These are phyloP conservation scores for Cryptococcus sp. DNA, from an alignment of 1,284 basidiomycete genomes.

Conservation along the genomic window DNA sequence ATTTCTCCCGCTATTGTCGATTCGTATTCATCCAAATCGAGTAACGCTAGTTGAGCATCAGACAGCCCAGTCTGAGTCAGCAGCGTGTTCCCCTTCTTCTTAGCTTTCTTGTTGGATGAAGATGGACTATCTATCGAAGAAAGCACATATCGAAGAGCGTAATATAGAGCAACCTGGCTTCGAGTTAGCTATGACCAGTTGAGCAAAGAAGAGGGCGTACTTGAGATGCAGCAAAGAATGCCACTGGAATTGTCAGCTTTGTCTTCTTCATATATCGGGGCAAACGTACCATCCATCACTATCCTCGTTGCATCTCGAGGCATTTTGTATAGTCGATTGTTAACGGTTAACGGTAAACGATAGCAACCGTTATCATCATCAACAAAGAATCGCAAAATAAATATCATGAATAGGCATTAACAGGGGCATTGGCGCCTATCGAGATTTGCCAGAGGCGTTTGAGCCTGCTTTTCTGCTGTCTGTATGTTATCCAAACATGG, in stretches of 20 bases:
- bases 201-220: constrained; percentile 46
- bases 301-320: constrained; percentile 46
- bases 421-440: too few relatives aligned
- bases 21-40: constrained; percentile 53
- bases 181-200: background rate
- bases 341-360: too few relatives aligned
- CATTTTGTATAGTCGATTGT: constrained; percentile 2
- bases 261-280: background rate
- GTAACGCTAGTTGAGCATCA: constrained; percentile 47
- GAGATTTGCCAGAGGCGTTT: too few relatives aligned
- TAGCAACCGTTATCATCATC: too few relatives aligned
- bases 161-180: constrained; percentile 40
- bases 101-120: constrained; percentile 32
- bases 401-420: too few relatives aligned
- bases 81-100: constrained; percentile 40
- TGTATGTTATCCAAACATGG: too few relatives aligned
- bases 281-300: constrained; percentile 48
- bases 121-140: constrained; percentile 36
- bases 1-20: constrained; percentile 55
- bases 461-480: too few relatives aligned
- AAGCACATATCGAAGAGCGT: constrained; percentile 45
- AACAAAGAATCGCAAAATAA: too few relatives aligned
- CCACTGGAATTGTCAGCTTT: constrained; percentile 48
- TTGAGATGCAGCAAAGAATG: constrained; percentile 60
- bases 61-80: constrained; percentile 38